Conservation (phyloP, 148 eudicot species). For the Amaranthus cruentus region DNA sequence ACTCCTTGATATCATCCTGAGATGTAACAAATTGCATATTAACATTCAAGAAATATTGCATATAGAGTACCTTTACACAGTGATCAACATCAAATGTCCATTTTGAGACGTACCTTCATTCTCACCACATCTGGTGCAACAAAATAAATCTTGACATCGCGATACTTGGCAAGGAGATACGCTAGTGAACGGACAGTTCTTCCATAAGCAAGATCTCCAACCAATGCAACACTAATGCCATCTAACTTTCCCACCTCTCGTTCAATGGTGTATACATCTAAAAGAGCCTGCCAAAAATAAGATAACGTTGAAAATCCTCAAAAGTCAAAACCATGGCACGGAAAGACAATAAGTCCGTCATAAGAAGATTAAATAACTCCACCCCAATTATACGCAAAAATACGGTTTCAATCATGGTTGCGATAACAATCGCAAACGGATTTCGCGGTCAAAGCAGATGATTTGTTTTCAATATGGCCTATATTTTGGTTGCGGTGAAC, state of each 20-base stretch:
- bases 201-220: constrained; percentile 96
- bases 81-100: neutral
- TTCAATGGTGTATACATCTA: constrained; percentile 87
- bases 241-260: constrained; percentile 90
- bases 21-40: neutral
- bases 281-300: constrained; percentile 55
- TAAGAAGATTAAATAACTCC: too few relatives aligned
- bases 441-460: too few relatives aligned
- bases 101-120: constrained; percentile 62
- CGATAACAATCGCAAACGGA: too few relatives aligned
- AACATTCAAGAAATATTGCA: constrained; percentile 1
- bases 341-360: too few relatives aligned
- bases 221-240: constrained; percentile 89
- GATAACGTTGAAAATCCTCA: too few relatives aligned
- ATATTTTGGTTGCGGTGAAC: too few relatives aligned
- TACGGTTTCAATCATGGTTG: too few relatives aligned
- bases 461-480: too few relatives aligned
- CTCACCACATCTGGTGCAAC: constrained; percentile 86
- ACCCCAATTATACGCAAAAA: too few relatives aligned
- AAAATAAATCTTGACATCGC: constrained; percentile 83
- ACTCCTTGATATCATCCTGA: constrained; percentile 92
- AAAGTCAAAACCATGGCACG: too few relatives aligned
- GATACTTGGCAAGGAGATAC: constrained; percentile 76
- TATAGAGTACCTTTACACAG: neutral
- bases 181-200: constrained; percentile 96